phyloP scores from a whole-genome alignment of 2,329 filamentous ascomycete genomes.

The Davidsoniella neocaledoniae region DNA sequence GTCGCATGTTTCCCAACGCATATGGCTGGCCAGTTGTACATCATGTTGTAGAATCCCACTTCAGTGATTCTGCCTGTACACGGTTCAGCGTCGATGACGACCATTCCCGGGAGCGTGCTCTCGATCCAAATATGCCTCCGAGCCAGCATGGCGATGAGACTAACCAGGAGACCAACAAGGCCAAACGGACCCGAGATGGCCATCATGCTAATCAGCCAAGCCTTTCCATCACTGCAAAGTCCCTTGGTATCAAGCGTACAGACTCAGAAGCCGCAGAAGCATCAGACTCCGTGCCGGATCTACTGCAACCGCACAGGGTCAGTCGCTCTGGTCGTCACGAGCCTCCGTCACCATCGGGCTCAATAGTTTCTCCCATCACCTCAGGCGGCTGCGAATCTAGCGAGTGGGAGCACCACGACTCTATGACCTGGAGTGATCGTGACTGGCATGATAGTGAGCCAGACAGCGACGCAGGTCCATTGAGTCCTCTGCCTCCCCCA shows the following conservation, averaged over 20 bases:
- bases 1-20: conserved; percentile 90
- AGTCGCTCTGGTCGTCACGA: conserved; percentile 2
- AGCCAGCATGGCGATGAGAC: conserved; percentile 51
- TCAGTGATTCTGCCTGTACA: conserved; percentile 52
- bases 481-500: conserved; percentile 9
- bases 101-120: conserved; percentile 50
- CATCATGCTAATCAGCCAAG: conserved; percentile 17
- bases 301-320: conserved; percentile 14
- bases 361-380: conserved; percentile 1
- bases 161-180: conserved; percentile 17
- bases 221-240: not conserved
- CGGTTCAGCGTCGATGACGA: conserved; percentile 52
- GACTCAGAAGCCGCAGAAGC: not conserved
- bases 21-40: conserved; percentile 96
- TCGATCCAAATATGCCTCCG: conserved; percentile 37
- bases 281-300: conserved; percentile 15
- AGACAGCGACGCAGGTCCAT: conserved; percentile 23
- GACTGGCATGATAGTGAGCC: conserved; percentile 42
- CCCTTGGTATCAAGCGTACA: not conserved
- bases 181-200: not conserved
- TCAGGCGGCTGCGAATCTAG: not conserved
- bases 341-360: not conserved
- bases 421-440: conserved; percentile 47
- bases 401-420: conserved; percentile 27
- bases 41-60: conserved; percentile 88